These are phyloP conservation scores for Gymnopus androsaceus DNA, from an alignment of 1,284 basidiomycete genomes.

Conservation along the genomic window DNA sequence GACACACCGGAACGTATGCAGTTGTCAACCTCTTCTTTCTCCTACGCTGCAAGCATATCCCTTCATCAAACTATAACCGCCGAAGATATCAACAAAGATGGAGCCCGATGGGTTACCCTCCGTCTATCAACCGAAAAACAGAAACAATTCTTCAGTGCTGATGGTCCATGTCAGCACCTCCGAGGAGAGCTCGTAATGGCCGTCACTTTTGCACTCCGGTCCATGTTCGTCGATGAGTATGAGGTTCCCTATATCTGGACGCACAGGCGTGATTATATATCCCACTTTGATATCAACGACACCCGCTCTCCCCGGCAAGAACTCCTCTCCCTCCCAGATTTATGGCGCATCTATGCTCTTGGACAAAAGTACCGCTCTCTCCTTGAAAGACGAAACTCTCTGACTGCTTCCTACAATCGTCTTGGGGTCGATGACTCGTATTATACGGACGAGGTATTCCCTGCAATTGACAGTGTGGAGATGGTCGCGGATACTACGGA, in stretches of 20 bases:
- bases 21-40: conserved; percentile 84
- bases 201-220: conserved; percentile 80
- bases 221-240: conserved; percentile 84
- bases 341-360: conserved; percentile 87
- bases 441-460: conserved; percentile 66
- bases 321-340: conserved; percentile 75
- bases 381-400: conserved; percentile 67
- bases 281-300: conserved; percentile 69
- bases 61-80: conserved; percentile 67
- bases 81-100: conserved; percentile 71
- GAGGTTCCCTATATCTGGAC: conserved; percentile 97
- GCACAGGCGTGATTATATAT: conserved; percentile 90
- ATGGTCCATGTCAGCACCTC: conserved; percentile 60
- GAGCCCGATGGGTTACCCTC: conserved; percentile 87
- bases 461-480: conserved; percentile 78
- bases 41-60: conserved; percentile 66
- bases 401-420: conserved; percentile 67
- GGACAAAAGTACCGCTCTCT: conserved; percentile 88
- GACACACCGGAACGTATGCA: conserved; percentile 98
- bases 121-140: conserved; percentile 82
- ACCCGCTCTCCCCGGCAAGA: conserved; percentile 53
- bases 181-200: conserved; percentile 76
- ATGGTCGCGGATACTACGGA: conserved; percentile 90
- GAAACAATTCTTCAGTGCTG: conserved; percentile 70
- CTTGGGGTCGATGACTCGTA: conserved; percentile 70